Conservation (phyloP, 352 stramenopile genomes). For the Pythium rishiriense region DNA sequence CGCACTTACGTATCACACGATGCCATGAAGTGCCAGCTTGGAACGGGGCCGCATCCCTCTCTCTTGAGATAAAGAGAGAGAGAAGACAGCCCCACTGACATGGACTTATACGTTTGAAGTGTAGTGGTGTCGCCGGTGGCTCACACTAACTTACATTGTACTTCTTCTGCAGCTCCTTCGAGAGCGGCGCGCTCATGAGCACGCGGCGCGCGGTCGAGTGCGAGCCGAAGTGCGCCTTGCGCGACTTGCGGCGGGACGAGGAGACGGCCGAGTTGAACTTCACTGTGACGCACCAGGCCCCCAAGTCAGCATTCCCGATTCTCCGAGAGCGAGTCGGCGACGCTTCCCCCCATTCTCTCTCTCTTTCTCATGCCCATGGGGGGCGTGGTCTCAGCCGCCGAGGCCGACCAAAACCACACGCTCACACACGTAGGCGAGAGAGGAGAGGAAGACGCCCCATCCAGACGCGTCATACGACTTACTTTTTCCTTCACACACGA, state of each 20-base stretch:
- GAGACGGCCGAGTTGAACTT: conserved; percentile 95
- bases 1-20: conserved; percentile 84
- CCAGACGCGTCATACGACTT: conserved; percentile 28
- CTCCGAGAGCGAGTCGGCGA: too few species aligned
- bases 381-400: too few species aligned
- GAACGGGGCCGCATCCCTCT: conserved; percentile 1
- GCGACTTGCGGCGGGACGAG: conserved; percentile 97
- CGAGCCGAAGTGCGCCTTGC: conserved; percentile 99
- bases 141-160: conserved; percentile 96
- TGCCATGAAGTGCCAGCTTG: conserved; percentile 89
- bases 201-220: conserved; percentile 95
- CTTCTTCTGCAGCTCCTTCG: conserved; percentile 99
- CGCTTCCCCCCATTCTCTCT: too few species aligned
- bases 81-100: conserved; percentile 50
- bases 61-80: neutral
- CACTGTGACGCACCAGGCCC: conserved; percentile 43
- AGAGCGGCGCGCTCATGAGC: conserved; percentile 98
- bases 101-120: conserved; percentile 89
- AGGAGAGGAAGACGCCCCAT: neutral
- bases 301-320: conserved; percentile 4
- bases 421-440: neutral
- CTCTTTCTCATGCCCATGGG: too few species aligned
- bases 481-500: conserved; percentile 88
- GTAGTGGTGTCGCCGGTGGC: conserved; percentile 47
- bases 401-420: too few species aligned